Conservation (phyloP, 2,329 filamentous ascomycete genomes). For the Onygenales sp. region DNA sequence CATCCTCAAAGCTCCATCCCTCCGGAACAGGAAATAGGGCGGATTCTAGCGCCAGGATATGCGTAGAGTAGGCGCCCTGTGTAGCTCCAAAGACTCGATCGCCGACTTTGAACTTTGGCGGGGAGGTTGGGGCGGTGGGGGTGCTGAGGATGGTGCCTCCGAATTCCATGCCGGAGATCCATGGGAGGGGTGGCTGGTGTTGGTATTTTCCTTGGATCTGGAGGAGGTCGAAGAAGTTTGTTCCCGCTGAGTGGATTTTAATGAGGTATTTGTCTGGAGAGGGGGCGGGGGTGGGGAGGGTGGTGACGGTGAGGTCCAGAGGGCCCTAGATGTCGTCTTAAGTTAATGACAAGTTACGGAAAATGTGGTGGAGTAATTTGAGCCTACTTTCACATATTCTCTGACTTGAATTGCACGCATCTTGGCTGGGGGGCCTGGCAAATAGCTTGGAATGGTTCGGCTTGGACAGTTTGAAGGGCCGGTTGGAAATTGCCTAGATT, state of each 20-base stretch:
- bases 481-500: no score
- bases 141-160: slow-evolving; percentile 64
- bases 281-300: slow-evolving; percentile 66
- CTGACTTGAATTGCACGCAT: slow-evolving; percentile 70
- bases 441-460: no score
- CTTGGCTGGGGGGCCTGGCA: slow-evolving; percentile 17
- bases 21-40: slow-evolving; percentile 63
- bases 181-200: slow-evolving; percentile 77
- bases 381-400: slow-evolving; percentile 62
- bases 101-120: slow-evolving; percentile 62
- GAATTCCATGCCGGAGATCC: slow-evolving; percentile 82
- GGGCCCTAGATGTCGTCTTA: slow-evolving; percentile 49
- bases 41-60: slow-evolving; percentile 57
- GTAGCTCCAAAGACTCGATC: slow-evolving; percentile 77
- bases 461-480: no score
- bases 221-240: slow-evolving; percentile 96
- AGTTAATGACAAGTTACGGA: background rate
- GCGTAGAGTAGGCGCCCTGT: slow-evolving; percentile 79
- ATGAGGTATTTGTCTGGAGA: slow-evolving; percentile 71
- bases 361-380: slow-evolving; percentile 1
- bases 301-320: slow-evolving; percentile 64
- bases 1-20: slow-evolving; percentile 76
- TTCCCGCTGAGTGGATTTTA: slow-evolving; percentile 73
- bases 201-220: slow-evolving; percentile 96
- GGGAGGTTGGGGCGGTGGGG: slow-evolving; percentile 42